phyloP scores from a whole-genome alignment of 1,284 basidiomycete genomes.

The Trametes hirsuta region DNA sequence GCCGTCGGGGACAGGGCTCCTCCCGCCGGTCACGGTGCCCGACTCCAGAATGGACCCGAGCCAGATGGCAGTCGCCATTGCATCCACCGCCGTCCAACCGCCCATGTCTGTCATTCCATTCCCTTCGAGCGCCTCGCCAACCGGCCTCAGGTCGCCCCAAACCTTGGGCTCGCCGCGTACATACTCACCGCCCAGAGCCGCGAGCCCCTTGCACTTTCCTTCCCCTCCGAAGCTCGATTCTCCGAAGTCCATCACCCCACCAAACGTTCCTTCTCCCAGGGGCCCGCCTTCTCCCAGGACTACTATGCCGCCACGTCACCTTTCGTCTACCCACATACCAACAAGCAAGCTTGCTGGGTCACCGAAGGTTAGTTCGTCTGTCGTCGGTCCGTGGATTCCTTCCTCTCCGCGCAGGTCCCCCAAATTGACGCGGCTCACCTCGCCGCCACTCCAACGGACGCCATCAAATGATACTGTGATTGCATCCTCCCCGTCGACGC shows the following conservation, averaged over 20 bases:
- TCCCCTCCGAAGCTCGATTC: constrained; percentile 24
- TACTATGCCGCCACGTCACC: constrained; percentile 8
- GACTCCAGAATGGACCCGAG: constrained; percentile 30
- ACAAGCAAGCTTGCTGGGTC: constrained; percentile 28
- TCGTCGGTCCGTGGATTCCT: constrained; percentile 22
- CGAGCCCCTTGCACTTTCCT: constrained; percentile 24
- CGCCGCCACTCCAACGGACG: constrained; percentile 33
- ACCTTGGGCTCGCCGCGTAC: constrained; percentile 37
- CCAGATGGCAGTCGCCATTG: constrained; percentile 28
- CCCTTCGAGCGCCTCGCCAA: constrained; percentile 35
- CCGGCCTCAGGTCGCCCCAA: constrained; percentile 38
- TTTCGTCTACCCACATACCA: constrained; percentile 23
- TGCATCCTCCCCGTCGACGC: constrained; percentile 51
- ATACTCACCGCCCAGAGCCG: constrained; percentile 35
- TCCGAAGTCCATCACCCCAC: constrained; percentile 19
- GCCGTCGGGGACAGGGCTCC: constrained; percentile 20
- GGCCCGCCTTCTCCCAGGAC: constrained; percentile 20
- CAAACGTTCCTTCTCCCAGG: constrained; percentile 23
- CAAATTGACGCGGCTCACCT: constrained; percentile 27
- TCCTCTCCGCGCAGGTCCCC: constrained; percentile 31
- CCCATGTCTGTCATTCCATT: constrained; percentile 29
- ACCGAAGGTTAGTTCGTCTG: constrained; percentile 29
- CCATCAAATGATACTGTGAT: constrained; percentile 36
- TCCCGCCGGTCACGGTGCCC: constrained; percentile 32
- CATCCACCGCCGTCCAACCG: constrained; percentile 20